These are phyloP conservation scores for Hyaloscypha variabilis DNA, from an alignment of 495 filamentous ascomycete species.

Conservation along the genomic window DNA sequence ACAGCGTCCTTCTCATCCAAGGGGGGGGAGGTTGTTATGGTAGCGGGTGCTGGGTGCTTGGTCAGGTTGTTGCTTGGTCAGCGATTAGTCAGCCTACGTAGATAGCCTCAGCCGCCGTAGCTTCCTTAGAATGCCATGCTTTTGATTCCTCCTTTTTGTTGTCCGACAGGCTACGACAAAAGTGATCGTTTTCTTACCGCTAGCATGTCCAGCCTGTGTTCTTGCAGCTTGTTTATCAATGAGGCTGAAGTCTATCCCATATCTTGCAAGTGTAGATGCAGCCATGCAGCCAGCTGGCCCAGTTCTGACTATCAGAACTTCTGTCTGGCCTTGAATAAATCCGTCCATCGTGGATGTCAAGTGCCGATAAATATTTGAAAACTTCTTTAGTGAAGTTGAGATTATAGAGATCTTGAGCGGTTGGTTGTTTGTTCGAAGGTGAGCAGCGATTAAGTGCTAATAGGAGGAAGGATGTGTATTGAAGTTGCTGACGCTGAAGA, in stretches of 20 bases:
- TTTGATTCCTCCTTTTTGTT: too few relatives aligned
- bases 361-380: constrained; percentile 9
- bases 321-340: constrained; percentile 12
- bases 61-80: too few relatives aligned
- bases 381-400: constrained; percentile 12
- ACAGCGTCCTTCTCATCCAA: too few relatives aligned
- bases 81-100: too few relatives aligned
- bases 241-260: constrained; percentile 41
- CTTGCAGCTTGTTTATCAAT: constrained; percentile 46
- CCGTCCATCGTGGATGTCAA: constrained; percentile 8
- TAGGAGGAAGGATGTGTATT: constrained; percentile 13
- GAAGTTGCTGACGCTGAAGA: constrained; percentile 12
- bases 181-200: constrained; percentile 15
- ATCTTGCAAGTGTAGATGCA: constrained; percentile 47
- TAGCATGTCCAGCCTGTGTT: constrained; percentile 38
- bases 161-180: too few relatives aligned
- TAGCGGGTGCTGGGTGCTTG: too few relatives aligned
- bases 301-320: constrained; percentile 27
- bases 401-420: constrained; percentile 12
- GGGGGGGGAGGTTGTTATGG: too few relatives aligned
- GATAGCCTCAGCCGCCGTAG: too few relatives aligned
- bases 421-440: constrained; percentile 4
- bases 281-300: constrained; percentile 53
- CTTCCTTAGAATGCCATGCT: too few relatives aligned
- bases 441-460: constrained; percentile 4